These are phyloP conservation scores for Sutorius eximius DNA, from an alignment of 1,284 basidiomycete species.

Conservation along the genomic window DNA sequence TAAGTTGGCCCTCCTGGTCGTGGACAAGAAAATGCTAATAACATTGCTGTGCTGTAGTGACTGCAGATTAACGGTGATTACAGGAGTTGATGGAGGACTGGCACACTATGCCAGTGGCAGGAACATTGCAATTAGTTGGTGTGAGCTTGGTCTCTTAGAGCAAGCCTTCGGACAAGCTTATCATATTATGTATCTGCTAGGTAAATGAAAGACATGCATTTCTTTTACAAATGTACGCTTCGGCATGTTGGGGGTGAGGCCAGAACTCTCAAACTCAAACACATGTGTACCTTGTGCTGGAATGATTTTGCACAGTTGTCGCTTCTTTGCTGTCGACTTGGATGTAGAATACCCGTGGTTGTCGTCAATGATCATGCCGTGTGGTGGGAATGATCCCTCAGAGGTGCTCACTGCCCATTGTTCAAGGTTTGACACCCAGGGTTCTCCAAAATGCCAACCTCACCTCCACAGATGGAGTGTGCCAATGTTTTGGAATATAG, in stretches of 20 bases:
- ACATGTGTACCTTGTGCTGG: background rate
- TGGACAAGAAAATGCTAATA: conserved; percentile 1
- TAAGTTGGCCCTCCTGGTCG: background rate
- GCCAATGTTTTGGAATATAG: background rate
- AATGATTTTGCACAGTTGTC: background rate
- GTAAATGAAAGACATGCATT: conserved; percentile 14
- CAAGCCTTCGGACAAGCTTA: background rate
- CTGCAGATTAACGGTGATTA: conserved; percentile 73
- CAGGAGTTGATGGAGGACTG: conserved; percentile 46
- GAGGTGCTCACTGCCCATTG: background rate
- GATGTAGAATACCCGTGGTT: conserved; percentile 7
- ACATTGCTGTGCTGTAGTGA: conserved; percentile 39
- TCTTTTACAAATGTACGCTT: background rate
- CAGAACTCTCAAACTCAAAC: background rate
- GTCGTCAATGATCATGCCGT: conserved; percentile 5
- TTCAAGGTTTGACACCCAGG: background rate
- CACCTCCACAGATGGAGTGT: conserved; percentile 5
- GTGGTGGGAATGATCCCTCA: background rate
- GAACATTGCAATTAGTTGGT: background rate
- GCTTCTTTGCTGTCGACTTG: background rate
- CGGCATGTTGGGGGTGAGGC: conserved; percentile 25
- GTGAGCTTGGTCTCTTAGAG: background rate
- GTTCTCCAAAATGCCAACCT: background rate
- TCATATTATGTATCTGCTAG: background rate
- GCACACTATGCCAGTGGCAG: too few relatives aligned